Evolutionary conservation across 257 asterid species (phyloP), one percentile per base, ranked within the genome.

Genomic region (Scutellaria baicalensis): DNA sequence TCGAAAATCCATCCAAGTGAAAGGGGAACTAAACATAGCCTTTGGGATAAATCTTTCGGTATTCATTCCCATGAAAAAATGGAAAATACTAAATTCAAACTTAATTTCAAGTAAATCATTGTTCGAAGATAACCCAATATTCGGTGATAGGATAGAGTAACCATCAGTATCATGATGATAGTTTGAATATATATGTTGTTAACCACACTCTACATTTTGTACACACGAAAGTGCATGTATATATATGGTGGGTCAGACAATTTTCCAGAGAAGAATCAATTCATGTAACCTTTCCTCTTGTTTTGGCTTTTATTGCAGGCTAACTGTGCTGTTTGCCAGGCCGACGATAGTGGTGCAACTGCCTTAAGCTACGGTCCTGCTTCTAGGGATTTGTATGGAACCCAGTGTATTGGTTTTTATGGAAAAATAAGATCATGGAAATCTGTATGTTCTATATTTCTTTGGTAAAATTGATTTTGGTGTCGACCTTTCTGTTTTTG

Each of bases 351-450:
- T 70, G 97, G 99, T 73, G 97, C 97, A 59, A 94, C 97, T 76
- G 81, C 90, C 74, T 78, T 94, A 80, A 85, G 96, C 86, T 87
- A 92, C 31, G 72, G 87, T 56, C 79, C 84, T 58, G 91, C 99
- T 59, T 89, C 91, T 68, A 94, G 80, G 85, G 95, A 91, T 82
- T 78, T 94, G 64, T 91, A 91, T 81, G 97, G 96, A 71, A 91
- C 97, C 73, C 96, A 94, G 33, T 85, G 83, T 69, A 83, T 94
- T 79, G 99, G 99, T 60, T 91, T 94, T 76, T 91, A 91, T 66
- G 99, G 99, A 62, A 94, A 88, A 81, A 83, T 94, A 77, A 89
- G 97, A 89, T 91, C 96, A 51, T 88, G 97, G 97, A 94, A 94
- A 79, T 94, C 99, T 81, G 99, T 94, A 79, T 84, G 97, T 76